Conservation (phyloP, 805 yeast species). For the Diddensiella transvaalensis region DNA sequence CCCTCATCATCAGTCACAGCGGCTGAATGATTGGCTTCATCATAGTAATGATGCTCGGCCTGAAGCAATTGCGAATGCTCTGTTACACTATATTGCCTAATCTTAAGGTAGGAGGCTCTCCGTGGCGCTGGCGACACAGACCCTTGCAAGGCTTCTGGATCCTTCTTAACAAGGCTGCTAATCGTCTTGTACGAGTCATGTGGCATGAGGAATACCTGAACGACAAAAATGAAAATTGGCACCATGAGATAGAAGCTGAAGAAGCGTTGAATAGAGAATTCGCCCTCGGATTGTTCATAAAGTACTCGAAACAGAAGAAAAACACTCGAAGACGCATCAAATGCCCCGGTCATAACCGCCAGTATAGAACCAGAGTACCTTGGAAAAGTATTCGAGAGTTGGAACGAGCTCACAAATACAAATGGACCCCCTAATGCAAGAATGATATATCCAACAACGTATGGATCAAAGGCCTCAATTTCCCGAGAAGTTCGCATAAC, state of each 20-base stretch:
- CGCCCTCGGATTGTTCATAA: slow-evolving; percentile 43
- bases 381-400: slow-evolving; percentile 83
- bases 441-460: slow-evolving; percentile 66
- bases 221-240: slow-evolving; percentile 70
- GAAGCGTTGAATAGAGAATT: slow-evolving; percentile 51
- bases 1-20: slow-evolving; percentile 2
- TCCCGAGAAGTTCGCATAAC: slow-evolving; percentile 41
- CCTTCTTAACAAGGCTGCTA: slow-evolving; percentile 38
- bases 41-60: slow-evolving; percentile 48
- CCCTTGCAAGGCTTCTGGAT: background rate
- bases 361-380: slow-evolving; percentile 73
- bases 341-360: slow-evolving; percentile 88
- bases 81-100: slow-evolving; percentile 4
- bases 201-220: slow-evolving; percentile 82
- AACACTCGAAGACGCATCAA: slow-evolving; percentile 88
- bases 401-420: slow-evolving; percentile 86
- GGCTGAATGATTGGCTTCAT: background rate
- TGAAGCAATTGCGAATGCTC: slow-evolving; percentile 36
- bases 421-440: slow-evolving; percentile 93
- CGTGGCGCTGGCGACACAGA: slow-evolving; percentile 3
- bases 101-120: slow-evolving; percentile 3
- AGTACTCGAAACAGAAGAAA: slow-evolving; percentile 68
- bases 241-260: slow-evolving; percentile 67
- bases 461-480: slow-evolving; percentile 52
- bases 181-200: slow-evolving; percentile 57